These are phyloP conservation scores for Pyrenophora graminea DNA, from an alignment of 2,329 filamentous ascomycete genomes.

Conservation along the genomic window DNA sequence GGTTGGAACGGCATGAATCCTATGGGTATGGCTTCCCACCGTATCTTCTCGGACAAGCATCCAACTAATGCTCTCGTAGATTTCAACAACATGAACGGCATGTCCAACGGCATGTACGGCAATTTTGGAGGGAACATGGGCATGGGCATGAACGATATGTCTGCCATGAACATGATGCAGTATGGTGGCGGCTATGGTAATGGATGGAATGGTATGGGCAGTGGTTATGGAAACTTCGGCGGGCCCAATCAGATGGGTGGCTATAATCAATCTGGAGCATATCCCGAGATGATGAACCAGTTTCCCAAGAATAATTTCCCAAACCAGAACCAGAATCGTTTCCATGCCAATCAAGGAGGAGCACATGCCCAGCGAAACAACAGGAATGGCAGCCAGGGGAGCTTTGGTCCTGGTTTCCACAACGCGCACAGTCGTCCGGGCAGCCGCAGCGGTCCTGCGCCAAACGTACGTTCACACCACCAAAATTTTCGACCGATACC, in stretches of 20 bases:
- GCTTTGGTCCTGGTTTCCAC: slow-evolving; percentile 35
- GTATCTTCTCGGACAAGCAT: slow-evolving; percentile 12
- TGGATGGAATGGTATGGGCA: slow-evolving; percentile 65
- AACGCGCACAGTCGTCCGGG: slow-evolving; percentile 36
- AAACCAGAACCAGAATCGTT: slow-evolving; percentile 74
- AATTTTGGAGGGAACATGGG: slow-evolving; percentile 70
- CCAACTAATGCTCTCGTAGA: slow-evolving; percentile 27
- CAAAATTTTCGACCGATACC: slow-evolving; percentile 19
- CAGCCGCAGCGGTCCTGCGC: slow-evolving; percentile 35
- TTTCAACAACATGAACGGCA: slow-evolving; percentile 66
- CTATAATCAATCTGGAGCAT: slow-evolving; percentile 58
- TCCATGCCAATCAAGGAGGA: slow-evolving; percentile 70
- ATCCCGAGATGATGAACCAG: slow-evolving; percentile 55
- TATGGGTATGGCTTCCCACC: slow-evolving; percentile 71
- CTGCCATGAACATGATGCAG: slow-evolving; percentile 67
- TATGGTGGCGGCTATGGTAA: slow-evolving; percentile 68
- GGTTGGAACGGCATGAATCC: slow-evolving; percentile 72
- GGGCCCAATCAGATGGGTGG: slow-evolving; percentile 57
- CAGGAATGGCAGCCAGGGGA: slow-evolving; percentile 49
- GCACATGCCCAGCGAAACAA: slow-evolving; percentile 46
- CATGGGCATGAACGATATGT: slow-evolving; percentile 80
- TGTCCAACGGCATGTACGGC: slow-evolving; percentile 79
- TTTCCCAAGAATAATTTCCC: slow-evolving; percentile 66
- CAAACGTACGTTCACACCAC: slow-evolving; percentile 43
- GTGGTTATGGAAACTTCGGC: slow-evolving; percentile 70